Percentiles rank a stretch among this genome's conserved stretches.
Conservation (phyloP, 2,329 filamentous ascomycete species). For the Arachnomyces sp. region DNA sequence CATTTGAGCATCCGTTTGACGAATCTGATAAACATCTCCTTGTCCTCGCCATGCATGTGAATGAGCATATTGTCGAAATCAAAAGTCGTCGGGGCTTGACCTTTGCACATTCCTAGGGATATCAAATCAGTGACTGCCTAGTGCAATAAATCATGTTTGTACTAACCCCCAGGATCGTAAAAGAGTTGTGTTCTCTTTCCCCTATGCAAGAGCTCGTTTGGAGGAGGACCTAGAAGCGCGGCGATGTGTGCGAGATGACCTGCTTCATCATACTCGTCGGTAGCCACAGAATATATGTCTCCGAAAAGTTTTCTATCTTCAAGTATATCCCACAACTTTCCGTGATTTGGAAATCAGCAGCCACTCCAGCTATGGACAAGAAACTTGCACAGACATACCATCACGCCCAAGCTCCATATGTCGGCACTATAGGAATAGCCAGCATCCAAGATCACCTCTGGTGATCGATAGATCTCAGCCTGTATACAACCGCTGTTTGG, state of each 20-base stretch:
- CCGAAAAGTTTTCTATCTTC: constrained; percentile 22
- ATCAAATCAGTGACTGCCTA: not conserved
- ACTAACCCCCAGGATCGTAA: constrained; percentile 7
- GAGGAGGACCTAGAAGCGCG: constrained; percentile 10
- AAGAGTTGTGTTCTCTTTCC: constrained; percentile 8
- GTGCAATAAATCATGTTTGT: not conserved
- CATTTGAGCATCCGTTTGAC: constrained; percentile 24
- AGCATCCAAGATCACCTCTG: constrained; percentile 27
- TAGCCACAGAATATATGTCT: constrained; percentile 14
- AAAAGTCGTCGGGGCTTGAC: constrained; percentile 4
- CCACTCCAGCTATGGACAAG: constrained; percentile 3
- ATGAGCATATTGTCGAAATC: constrained; percentile 12
- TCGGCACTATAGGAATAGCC: constrained; percentile 30
- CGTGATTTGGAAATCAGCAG: not conserved
- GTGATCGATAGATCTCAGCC: constrained; percentile 29
- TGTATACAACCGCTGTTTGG: constrained; percentile 37
- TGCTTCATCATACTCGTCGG: constrained; percentile 19
- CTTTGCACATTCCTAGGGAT: constrained; percentile 8
- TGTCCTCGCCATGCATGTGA: constrained; percentile 20
- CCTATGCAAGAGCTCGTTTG: constrained; percentile 7
- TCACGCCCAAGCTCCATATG: constrained; percentile 30
- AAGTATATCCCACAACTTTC: constrained; percentile 24
- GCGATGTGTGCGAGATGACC: constrained; percentile 18
- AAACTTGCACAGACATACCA: constrained; percentile 17
- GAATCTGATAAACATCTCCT: constrained; percentile 23